Evolutionary conservation across 805 yeast genomes (phyloP), one percentile per base, ranked within the genome.

Genomic region (Starmerella ratchasimensis): DNA sequence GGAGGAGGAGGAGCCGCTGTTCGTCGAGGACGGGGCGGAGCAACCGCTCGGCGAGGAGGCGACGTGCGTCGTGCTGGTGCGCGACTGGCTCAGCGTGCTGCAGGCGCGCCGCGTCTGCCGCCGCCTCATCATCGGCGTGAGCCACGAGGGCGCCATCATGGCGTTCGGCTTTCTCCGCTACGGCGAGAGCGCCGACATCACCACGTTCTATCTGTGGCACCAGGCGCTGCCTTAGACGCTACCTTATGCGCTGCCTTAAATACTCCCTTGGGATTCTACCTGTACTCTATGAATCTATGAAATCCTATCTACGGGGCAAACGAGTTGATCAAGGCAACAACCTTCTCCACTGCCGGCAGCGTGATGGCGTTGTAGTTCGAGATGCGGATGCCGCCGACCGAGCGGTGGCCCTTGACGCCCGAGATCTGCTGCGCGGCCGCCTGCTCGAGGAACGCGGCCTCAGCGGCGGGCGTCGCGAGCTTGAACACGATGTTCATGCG

Each of bases 371-470:
- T 88, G 60, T 88, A 86, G 38, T 84, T 64, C 11, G 96, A 84
- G 13, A 93, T 86, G 60, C 98, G 76, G 61, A 90, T 79, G 22
- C 98, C 98, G 36, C 97, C 97, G 31, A 88, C 97, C 3, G 94
- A 82, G 58, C 97, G 73, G 61, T 88, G 97, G 29, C 98, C 97
- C 61, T 84, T 81, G 53, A 88, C 68, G 5, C 96, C 97, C 4
- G 74, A 63, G 45, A 90, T 65, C 2, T 71, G 68, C 39, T 47
- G 54, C 20, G 58, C 69, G 18, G 64, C 68, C 3, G 96, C 94
- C 33, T 67, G 74, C 43, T 71, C 63, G 43, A 88, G 53, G 61
- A 90, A 90, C 42, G 69, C 61, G 5, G 69, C 66, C 53, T 86
- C 95, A 3, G 57, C 54, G 2, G 69, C 81, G 3, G 69, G 73